Evolutionary conservation across 192 early-diverging fungal genomes (phyloP).

Genomic region (Diversispora epigaea): DNA sequence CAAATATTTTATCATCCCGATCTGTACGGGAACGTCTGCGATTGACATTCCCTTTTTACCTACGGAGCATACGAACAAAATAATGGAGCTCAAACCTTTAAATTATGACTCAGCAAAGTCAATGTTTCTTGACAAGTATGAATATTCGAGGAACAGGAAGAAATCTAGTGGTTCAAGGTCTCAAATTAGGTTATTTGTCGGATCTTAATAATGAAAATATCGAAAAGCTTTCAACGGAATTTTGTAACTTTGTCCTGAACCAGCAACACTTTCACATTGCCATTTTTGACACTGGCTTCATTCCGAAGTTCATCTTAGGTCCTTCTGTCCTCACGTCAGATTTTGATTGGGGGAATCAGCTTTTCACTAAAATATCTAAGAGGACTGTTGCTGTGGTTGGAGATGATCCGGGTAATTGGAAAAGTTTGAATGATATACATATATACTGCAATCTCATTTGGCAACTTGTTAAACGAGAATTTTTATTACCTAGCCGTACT

Average conservation of each 20-base stretch:
- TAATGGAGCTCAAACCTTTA: conserved; percentile 1
- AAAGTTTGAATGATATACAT: conserved; percentile 10
- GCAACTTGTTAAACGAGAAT: conserved; percentile 20
- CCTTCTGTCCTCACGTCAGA: background rate
- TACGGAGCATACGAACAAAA: background rate
- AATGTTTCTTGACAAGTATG: conserved; percentile 28
- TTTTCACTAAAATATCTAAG: conserved; percentile 16
- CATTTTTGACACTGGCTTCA: conserved; percentile 25
- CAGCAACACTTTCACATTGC: conserved; percentile 26
- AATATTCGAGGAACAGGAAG: conserved; percentile 11
- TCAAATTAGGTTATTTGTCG: conserved; percentile 16
- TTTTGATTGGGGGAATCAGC: conserved; percentile 29
- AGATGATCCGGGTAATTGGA: conserved; percentile 12
- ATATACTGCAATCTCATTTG: conserved; percentile 23
- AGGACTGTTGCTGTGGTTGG: background rate
- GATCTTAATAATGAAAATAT: conserved; percentile 26
- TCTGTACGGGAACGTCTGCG: conserved; percentile 21
- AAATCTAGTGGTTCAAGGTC: conserved; percentile 14
- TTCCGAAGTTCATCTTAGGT: conserved; percentile 27
- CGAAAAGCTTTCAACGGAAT: conserved; percentile 10
- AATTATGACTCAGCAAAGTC: conserved; percentile 27
- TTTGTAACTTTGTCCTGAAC: conserved; percentile 30
- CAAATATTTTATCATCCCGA: conserved; percentile 23
- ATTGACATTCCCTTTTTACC: conserved; percentile 23
- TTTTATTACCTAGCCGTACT: background rate